Conservation (phyloP, 139 green algal species). For the Chlamydomonas sphaeroides region DNA sequence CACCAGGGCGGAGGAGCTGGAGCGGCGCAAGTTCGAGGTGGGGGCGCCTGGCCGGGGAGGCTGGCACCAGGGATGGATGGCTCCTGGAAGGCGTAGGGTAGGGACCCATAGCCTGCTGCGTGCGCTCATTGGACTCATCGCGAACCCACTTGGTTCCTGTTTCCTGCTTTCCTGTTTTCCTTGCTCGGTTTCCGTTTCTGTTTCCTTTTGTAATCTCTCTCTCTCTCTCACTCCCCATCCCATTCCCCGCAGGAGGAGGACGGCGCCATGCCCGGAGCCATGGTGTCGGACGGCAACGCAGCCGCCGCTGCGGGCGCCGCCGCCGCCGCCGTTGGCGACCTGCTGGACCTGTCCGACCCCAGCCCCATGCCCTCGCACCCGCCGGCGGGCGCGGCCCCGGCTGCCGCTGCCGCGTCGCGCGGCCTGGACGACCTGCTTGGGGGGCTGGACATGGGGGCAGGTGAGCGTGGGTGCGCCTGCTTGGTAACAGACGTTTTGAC, state of each 20-base stretch:
- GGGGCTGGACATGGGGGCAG: slow-evolving; percentile 58
- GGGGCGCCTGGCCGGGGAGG: no score
- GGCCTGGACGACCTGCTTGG: slow-evolving; percentile 69
- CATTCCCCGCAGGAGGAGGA: slow-evolving; percentile 42
- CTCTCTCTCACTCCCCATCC: background rate
- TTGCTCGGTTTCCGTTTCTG: no score
- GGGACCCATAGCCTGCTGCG: no score
- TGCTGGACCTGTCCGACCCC: slow-evolving; percentile 70
- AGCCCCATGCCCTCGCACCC: slow-evolving; percentile 15
- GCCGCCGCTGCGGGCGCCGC: slow-evolving; percentile 42
- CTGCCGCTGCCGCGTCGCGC: background rate
- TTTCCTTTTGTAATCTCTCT: no score
- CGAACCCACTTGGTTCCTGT: no score
- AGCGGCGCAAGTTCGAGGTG: slow-evolving; percentile 31
- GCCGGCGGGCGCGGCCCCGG: background rate
- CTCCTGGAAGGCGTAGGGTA: no score
- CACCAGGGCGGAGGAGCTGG: slow-evolving; percentile 55
- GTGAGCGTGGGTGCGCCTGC: no score
- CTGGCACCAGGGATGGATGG: no score
- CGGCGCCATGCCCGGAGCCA: background rate
- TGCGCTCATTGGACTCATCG: no score
- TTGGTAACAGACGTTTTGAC: no score
- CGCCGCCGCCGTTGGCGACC: slow-evolving; percentile 70
- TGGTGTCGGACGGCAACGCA: slow-evolving; percentile 35
- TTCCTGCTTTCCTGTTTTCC: no score